phyloP scores from a whole-genome alignment of 2,329 filamentous ascomycete genomes.

The Scleromitrula shiraiana region DNA sequence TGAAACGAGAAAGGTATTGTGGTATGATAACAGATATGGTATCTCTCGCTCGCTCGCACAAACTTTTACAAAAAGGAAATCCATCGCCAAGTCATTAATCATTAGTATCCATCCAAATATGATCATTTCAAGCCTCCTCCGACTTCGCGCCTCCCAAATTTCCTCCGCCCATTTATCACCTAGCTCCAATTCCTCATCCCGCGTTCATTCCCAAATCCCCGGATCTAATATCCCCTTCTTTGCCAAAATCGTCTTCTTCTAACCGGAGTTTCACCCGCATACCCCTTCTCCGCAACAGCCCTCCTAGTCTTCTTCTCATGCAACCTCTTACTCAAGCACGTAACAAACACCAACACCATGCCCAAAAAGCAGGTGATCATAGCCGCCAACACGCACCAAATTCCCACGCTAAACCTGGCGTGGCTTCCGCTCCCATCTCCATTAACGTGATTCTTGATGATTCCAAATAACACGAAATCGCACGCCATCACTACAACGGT shows the following conservation, averaged over 20 bases:
- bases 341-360: constrained; percentile 50
- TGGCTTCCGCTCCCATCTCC: constrained; percentile 28
- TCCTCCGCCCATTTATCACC: neutral
- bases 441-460: constrained; percentile 48
- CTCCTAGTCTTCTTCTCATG: constrained; percentile 21
- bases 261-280: constrained; percentile 12
- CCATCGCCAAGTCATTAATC: no score
- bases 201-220: neutral
- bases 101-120: no score
- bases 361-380: constrained; percentile 48
- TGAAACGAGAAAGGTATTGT: no score
- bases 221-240: constrained; percentile 12
- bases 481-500: constrained; percentile 41
- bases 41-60: no score
- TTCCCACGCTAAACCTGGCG: constrained; percentile 45
- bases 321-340: constrained; percentile 43
- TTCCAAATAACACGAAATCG: constrained; percentile 50
- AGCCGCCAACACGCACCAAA: constrained; percentile 52
- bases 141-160: no score
- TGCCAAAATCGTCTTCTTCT: constrained; percentile 18
- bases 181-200: neutral
- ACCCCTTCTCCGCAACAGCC: constrained; percentile 11
- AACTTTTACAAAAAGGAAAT: no score
- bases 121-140: no score
- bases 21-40: no score